Evolutionary conservation across 331 rosid genomes (phyloP), one percentile per base, ranked within the genome.

Genomic region (Rosa hybrid): DNA sequence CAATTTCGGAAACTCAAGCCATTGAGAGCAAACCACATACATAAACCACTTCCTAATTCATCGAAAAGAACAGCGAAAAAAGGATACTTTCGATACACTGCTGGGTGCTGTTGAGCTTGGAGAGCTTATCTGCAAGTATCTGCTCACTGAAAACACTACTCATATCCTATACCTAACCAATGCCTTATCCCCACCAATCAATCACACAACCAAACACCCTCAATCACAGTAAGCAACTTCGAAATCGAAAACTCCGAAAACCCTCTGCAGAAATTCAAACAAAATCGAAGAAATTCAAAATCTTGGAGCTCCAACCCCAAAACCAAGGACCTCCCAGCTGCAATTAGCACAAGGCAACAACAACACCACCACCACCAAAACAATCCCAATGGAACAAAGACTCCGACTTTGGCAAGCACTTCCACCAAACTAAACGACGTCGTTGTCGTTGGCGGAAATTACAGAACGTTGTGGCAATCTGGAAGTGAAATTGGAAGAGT

Each of bases 51-150:
- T 20, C 7, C 6, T 8, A 34, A 75, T 12, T 0, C 27, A 60
- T 1, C 11, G 6, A 42, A 8, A 76, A 50, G n/a, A 64, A 11
- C 23, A 67, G 45, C 25, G 27, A 20, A 69, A 83, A 89, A 89
- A 90, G 92, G 90, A 87, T 92, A 91, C 98, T 92, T 85, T 91
- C 97, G 49, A 92, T 94, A 84, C 93, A 87, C 79, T 88, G 93
- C 86, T 94, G 97, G 80, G 96, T 89, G 87, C 86, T 91, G 89
- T 90, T 91, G 85, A 91, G 92, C 98, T 89, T 94, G 78, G 96
- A 86, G 42, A 94, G 89, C 92, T 90, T 92, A 79, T 94, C 98
- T 2, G 88, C 96, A 78, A 92, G 97, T 75, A 91, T 84, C 84
- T 88, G 90, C 83, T 94, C 97, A 64, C 86, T 83, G 90, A 92